A percentile compares a stretch with the other conserved stretches of the same genome.
Evolutionary conservation across 192 early-diverging fungal species (phyloP).

Genomic region (Obelidium mucronatum): DNA sequence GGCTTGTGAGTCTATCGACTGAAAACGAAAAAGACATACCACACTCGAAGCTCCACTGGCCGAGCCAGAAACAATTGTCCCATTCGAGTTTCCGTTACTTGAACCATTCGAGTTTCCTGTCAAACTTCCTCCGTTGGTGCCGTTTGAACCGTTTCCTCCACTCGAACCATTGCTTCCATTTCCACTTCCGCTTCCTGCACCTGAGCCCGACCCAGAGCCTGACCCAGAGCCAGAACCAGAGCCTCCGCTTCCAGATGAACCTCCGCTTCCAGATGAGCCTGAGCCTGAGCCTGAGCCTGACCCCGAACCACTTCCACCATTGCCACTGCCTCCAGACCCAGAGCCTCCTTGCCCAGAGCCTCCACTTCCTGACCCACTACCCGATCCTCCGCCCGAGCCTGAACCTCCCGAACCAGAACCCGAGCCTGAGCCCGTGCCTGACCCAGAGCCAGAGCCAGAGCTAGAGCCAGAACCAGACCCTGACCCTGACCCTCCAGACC

Average conservation of each 20-base stretch:
- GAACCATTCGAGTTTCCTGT: not conserved
- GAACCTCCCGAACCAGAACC: not conserved
- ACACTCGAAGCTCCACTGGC: too few relatives aligned
- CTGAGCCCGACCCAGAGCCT: not conserved
- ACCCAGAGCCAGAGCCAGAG: conserved; percentile 2
- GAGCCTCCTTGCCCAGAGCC: not conserved
- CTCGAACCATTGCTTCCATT: not conserved
- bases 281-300: conserved; percentile 17
- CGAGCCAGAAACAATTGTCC: not conserved
- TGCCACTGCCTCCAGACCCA: not conserved
- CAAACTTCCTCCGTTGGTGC: not conserved
- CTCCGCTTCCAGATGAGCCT: not conserved
- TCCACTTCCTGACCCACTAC: not conserved
- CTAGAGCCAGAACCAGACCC: not conserved
- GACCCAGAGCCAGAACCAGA: not conserved
- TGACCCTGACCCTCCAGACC: not conserved
- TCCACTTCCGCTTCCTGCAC: conserved; percentile 7
- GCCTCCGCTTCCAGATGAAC: not conserved
- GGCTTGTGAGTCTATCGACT: too few relatives aligned
- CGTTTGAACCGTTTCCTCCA: not conserved
- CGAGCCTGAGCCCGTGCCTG: conserved; percentile 13
- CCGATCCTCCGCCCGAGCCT: not conserved
- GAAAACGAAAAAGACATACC: too few relatives aligned
- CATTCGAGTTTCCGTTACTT: conserved; percentile 11
- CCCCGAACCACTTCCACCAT: conserved; percentile 10